phyloP scores from a whole-genome alignment of 768 basidiomycete genomes.

The Scleroderma bovista region DNA sequence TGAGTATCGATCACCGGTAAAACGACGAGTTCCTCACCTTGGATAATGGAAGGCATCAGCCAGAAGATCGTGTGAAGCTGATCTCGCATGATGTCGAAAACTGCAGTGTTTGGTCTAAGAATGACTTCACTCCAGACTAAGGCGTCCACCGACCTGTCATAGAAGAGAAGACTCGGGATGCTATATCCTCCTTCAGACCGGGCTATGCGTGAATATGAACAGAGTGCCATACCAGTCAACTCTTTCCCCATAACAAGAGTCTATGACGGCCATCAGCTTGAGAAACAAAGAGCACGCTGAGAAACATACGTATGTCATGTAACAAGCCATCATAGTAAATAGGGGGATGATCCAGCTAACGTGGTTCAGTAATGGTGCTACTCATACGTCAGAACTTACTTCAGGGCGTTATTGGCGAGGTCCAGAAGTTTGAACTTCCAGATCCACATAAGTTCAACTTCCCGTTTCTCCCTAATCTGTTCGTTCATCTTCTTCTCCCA shows the following conservation, averaged over 20 bases:
- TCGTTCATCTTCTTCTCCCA: constrained; percentile 55
- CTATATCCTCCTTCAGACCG: constrained; percentile 13
- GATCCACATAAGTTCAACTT: constrained; percentile 53
- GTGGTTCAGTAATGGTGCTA: neutral
- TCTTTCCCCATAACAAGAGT: constrained; percentile 11
- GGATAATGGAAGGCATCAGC: constrained; percentile 25
- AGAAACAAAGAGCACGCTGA: too few species aligned
- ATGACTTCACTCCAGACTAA: neutral
- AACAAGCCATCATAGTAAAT: constrained; percentile 61
- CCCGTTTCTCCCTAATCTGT: constrained; percentile 50
- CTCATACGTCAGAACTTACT: neutral
- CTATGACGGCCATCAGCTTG: neutral
- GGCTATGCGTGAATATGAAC: neutral
- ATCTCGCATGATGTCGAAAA: constrained; percentile 57
- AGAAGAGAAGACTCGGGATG: constrained; percentile 35
- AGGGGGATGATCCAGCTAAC: constrained; percentile 55
- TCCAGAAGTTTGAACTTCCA: constrained; percentile 50
- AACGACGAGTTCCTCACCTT: constrained; percentile 11
- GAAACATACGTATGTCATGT: constrained; percentile 47
- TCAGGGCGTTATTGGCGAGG: constrained; percentile 33
- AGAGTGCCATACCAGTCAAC: constrained; percentile 5
- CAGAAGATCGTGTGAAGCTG: constrained; percentile 38
- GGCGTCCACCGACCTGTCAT: constrained; percentile 22
- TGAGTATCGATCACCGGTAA: constrained; percentile 7
- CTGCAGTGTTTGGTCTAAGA: constrained; percentile 15